Evolutionary conservation across 2,329 filamentous ascomycete species (phyloP), one percentile per base, ranked within the genome.

Genomic region (Aspergillus sp.): DNA sequence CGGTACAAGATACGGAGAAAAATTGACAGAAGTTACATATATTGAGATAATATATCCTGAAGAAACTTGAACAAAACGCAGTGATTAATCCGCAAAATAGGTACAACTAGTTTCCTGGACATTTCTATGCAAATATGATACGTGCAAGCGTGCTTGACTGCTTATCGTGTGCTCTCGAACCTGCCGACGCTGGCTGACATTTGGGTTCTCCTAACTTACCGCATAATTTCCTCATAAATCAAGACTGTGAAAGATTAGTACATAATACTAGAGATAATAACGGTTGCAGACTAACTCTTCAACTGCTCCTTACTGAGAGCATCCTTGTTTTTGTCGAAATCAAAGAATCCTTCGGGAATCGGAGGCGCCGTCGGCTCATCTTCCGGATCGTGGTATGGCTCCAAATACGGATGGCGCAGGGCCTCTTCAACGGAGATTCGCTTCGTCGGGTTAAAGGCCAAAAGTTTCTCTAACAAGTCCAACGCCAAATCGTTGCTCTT

Each of bases 301-400:
- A 99, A 79, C 79, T 99, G 92, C 80, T 99, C 95, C 81, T 99
- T 99, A 82, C 90, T 97, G 71, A 99, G 80, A 70, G 89, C 95
- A 76, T 99, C 95, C 86, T 99, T 99, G 83, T 98, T 96, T 85
- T 97, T 97, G 79, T 99, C 95, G 76, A 99, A 99, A 78, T 99
- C 95, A 75, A 99, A 99, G 83, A 99, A 99, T 75, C 96, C 93
- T 76, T 98, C 93, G 20, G 95, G 95, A 70, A 99, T 99, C 20
- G 95, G 93, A 43, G 93, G 90, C 17, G 95, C 95, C 12, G 91
- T 97, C 49, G 95, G 95, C 83, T 99, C 95, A 73, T 99, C 95
- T 72, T 98, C 95, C 6, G 95, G 95, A 75, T 99, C 95, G 76
- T 99, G 95, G 78, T 99, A 99, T 5, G 95, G 95, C 81, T 99